These are phyloP conservation scores for Drosera spatulata DNA, from an alignment of 179 eudicot genomes.

Conservation along the genomic window DNA sequence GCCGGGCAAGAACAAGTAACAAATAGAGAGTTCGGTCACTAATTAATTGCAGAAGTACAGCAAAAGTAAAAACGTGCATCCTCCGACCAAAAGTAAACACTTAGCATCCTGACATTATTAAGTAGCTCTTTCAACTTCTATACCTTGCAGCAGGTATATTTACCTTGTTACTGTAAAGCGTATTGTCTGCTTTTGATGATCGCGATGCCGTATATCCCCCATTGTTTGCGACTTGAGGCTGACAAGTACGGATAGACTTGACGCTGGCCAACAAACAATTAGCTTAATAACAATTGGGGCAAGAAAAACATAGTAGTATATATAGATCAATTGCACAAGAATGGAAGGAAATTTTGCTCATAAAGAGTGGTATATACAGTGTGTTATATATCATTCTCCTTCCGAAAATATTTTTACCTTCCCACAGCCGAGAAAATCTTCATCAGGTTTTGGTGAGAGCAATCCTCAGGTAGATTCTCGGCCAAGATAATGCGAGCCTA, in stretches of 20 bases:
- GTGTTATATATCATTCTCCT: too few species aligned
- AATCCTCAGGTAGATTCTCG: conserved; percentile 45
- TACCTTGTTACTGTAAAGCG: conserved; percentile 29
- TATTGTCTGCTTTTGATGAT: conserved; percentile 29
- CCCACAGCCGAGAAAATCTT: conserved; percentile 39
- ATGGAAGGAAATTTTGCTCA: too few species aligned
- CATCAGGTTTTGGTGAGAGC: conserved; percentile 46
- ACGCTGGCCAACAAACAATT: conserved; percentile 21
- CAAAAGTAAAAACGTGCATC: too few species aligned
- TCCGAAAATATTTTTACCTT: conserved; percentile 16
- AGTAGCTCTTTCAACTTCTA: too few species aligned
- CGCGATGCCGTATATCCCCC: conserved; percentile 30
- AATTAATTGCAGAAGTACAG: too few species aligned
- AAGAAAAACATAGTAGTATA: neutral
- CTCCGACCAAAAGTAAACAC: too few species aligned
- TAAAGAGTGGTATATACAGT: too few species aligned
- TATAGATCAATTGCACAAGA: neutral
- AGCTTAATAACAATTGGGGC: conserved; percentile 1
- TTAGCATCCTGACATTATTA: too few species aligned
- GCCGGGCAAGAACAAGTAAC: too few species aligned
- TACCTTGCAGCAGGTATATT: neutral
- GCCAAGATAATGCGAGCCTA: conserved; percentile 40
- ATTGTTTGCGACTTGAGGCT: conserved; percentile 17
- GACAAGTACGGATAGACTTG: conserved; percentile 25
- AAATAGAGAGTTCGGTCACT: too few species aligned